Conservation (phyloP, 176 grass and related monocot genomes). For the Typha latifolia region DNA sequence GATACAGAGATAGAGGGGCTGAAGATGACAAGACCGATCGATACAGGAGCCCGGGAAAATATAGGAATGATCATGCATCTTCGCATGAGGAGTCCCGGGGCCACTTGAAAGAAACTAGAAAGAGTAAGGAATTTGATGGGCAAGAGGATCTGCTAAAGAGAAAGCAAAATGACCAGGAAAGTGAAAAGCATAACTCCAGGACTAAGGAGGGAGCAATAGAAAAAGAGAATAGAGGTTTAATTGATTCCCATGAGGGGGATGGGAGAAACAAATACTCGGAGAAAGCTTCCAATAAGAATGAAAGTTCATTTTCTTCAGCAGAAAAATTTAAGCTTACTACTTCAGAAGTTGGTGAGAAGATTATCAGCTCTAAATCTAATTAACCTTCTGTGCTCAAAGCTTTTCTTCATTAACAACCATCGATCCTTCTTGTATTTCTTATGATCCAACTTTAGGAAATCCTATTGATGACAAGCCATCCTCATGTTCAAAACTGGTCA, state of each 20-base stretch:
- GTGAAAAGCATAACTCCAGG: slow-evolving; percentile 25
- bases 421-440: neutral
- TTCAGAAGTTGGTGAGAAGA: slow-evolving; percentile 19
- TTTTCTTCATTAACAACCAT: slow-evolving; percentile 8
- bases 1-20: slow-evolving; percentile 17
- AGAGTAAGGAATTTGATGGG: slow-evolving; percentile 34
- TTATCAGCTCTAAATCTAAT: neutral
- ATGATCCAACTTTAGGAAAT: slow-evolving; percentile 11
- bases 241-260: slow-evolving; percentile 33
- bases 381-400: slow-evolving; percentile 1
- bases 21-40: slow-evolving; percentile 10
- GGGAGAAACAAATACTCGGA: slow-evolving; percentile 23
- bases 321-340: slow-evolving; percentile 9
- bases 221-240: slow-evolving; percentile 47
- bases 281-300: slow-evolving; percentile 15
- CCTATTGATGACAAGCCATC: slow-evolving; percentile 22
- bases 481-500: slow-evolving; percentile 20
- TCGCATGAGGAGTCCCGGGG: neutral
- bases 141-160: slow-evolving; percentile 32
- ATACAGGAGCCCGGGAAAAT: slow-evolving; percentile 12
- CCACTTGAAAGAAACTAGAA: slow-evolving; percentile 12
- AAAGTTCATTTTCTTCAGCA: slow-evolving; percentile 13
- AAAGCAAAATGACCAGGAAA: slow-evolving; percentile 52
- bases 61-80: neutral
- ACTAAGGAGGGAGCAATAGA: slow-evolving; percentile 30